phyloP scores from a whole-genome alignment of 495 filamentous ascomycete genomes.

The Lepraria neglecta region DNA sequence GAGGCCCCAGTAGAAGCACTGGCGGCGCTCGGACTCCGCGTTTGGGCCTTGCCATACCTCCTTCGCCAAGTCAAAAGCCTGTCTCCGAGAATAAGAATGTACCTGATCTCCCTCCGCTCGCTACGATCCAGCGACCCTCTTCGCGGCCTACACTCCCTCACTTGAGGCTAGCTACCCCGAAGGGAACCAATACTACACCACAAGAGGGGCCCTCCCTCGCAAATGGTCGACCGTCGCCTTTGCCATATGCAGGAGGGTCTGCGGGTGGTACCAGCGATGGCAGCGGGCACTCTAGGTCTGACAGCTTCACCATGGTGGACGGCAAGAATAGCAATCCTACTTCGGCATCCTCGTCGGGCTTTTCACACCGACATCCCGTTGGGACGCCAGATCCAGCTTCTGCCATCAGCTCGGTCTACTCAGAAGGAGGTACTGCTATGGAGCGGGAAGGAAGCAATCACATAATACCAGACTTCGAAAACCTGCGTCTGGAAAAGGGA shows the following conservation, averaged over 20 bases:
- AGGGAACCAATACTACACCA: conserved; percentile 64
- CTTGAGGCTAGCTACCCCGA: conserved; percentile 76
- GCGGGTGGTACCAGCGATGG: conserved; percentile 61
- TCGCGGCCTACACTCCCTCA: conserved; percentile 57
- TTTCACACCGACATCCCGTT: conserved; percentile 51
- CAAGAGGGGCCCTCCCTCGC: conserved; percentile 48
- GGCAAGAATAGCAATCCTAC: conserved; percentile 66
- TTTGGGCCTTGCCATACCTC: conserved; percentile 80
- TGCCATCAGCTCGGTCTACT: conserved; percentile 77
- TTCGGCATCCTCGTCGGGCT: conserved; percentile 77
- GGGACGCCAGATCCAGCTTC: conserved; percentile 81
- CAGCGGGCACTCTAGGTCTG: conserved; percentile 67
- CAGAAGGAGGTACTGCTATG: conserved; percentile 65
- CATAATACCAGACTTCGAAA: conserved; percentile 64
- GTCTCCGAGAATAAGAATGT: conserved; percentile 39
- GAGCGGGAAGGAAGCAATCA: conserved; percentile 67
- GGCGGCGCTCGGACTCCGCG: conserved; percentile 62
- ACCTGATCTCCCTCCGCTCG: conserved; percentile 35
- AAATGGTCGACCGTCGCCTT: conserved; percentile 48
- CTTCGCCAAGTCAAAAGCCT: conserved; percentile 71
- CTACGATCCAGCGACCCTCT: conserved; percentile 36
- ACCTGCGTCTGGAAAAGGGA: conserved; percentile 71
- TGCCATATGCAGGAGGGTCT: conserved; percentile 37
- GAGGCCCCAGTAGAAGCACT: conserved; percentile 49
- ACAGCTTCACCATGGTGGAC: conserved; percentile 68